Evolutionary conservation across 2,329 filamentous ascomycete genomes (phyloP), one percentile per base, ranked within the genome.

Genomic region (Penicillium brasilianum): DNA sequence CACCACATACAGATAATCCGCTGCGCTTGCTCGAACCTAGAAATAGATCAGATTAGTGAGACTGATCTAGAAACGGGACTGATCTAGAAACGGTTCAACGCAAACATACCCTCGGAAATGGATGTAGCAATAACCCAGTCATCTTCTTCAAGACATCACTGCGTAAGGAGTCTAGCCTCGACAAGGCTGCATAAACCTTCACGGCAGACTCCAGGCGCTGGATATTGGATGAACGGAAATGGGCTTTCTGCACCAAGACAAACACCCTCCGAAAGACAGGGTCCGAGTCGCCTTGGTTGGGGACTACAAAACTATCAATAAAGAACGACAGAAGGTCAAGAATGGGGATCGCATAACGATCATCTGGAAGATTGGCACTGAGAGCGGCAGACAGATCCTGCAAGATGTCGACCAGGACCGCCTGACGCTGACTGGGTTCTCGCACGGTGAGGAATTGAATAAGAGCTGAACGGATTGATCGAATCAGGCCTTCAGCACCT

Each of bases 201-300:
- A 96, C 81, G 22, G 91, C 92, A 0, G 92, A 90, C 72, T 92
- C 86, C 1, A 98, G 83, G 75, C 95, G 94, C 54, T 88, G 86
- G 46, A 97, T 86, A 73, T 92, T 95, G 20, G 89, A 87, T 0
- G 90, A 90, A 77, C 93, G 94, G 80, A 90, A 93, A 65, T 93
- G 90, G 0, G 90, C 85, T 75, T 89, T 92, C 71, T 96, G 92
- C 4, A 90, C 86, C 37, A 87, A 81, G 7, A 88, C 81, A 61
- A 93, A 92, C 3, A 97, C 78, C 7, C 76, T 82, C 62, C 86
- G 86, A 72, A 84, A 85, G 58, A 82, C 81, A 8, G 80, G 28
- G 69, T 74, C 74, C 77, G 80, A 66, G 84, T 81, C 54, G 83
- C 74, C 11, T 77, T 83, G 49, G 80, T 56, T 58, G 14, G 64